A percentile compares a stretch with the other conserved stretches of the same genome.
These are phyloP conservation scores for Dioszegia aurantiaca DNA, from an alignment of 768 basidiomycete genomes.

Conservation along the genomic window DNA sequence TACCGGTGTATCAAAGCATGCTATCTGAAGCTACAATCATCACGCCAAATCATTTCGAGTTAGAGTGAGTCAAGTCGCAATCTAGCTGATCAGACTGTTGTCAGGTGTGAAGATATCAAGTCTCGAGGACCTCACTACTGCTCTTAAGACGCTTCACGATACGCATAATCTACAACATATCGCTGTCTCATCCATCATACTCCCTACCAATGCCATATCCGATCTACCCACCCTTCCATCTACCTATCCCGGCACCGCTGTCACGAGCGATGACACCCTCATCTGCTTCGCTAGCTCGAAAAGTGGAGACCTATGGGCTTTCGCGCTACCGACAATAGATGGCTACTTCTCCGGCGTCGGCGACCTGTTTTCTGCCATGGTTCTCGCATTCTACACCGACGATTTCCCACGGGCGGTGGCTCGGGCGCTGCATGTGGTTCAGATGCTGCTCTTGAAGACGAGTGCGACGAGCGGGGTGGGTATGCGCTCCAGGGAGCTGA, in stretches of 20 bases:
- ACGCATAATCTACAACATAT: constrained; percentile 75
- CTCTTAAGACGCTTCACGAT: constrained; percentile 72
- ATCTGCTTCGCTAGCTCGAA: constrained; percentile 71
- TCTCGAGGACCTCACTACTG: constrained; percentile 60
- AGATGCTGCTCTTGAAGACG: constrained; percentile 46
- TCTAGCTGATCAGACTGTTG: constrained; percentile 61
- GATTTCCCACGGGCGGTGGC: constrained; percentile 43
- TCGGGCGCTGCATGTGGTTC: constrained; percentile 42
- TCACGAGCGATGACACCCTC: constrained; percentile 57
- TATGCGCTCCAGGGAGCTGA: not conserved
- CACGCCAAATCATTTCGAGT: constrained; percentile 97
- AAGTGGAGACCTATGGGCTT: constrained; percentile 57
- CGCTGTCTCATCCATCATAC: constrained; percentile 85
- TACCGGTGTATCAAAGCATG: constrained; percentile 79
- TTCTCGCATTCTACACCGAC: constrained; percentile 69
- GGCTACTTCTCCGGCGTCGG: constrained; percentile 97
- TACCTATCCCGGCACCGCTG: constrained; percentile 20
- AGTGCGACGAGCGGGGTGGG: constrained; percentile 4
- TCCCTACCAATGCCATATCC: constrained; percentile 60
- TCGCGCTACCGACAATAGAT: constrained; percentile 70
- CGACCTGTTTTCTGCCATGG: constrained; percentile 90
- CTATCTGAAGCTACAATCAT: constrained; percentile 74
- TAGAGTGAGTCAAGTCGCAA: constrained; percentile 64
- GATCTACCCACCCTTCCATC: constrained; percentile 40
- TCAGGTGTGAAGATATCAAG: constrained; percentile 70